phyloP scores from a whole-genome alignment of 2,329 filamentous ascomycete species.

The Aspergillus sp. region DNA sequence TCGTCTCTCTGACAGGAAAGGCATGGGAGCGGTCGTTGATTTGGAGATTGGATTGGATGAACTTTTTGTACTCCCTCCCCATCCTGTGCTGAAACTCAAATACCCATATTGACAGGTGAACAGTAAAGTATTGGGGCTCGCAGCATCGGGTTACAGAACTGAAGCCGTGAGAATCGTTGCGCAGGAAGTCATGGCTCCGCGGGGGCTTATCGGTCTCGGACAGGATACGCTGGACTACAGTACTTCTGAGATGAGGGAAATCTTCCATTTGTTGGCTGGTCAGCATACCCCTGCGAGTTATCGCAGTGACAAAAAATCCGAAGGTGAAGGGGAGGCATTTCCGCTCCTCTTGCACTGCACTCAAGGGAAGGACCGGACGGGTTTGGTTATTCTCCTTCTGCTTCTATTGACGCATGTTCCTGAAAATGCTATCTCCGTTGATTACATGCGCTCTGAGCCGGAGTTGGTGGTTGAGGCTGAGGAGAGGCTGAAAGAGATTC shows the following conservation, averaged over 20 bases:
- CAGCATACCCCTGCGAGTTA: neutral
- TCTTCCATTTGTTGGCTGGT: conserved; percentile 58
- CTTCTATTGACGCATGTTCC: conserved; percentile 58
- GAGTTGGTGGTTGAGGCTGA: conserved; percentile 57
- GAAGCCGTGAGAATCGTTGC: conserved; percentile 65
- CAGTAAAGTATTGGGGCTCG: conserved; percentile 57
- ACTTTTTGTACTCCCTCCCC: conserved; percentile 48
- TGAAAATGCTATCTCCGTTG: conserved; percentile 55
- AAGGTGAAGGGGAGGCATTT: conserved; percentile 40
- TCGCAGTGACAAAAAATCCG: neutral
- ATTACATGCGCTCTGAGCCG: conserved; percentile 62
- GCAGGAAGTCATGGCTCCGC: conserved; percentile 62
- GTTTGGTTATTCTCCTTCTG: conserved; percentile 61
- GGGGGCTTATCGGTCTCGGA: conserved; percentile 65
- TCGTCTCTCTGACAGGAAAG: conserved; percentile 68
- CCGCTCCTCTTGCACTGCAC: conserved; percentile 76
- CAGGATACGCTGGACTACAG: conserved; percentile 64
- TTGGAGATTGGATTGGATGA: conserved; percentile 60
- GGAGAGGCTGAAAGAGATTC: conserved; percentile 61
- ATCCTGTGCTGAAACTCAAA: too few species aligned
- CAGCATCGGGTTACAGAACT: conserved; percentile 59
- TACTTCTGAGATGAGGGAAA: conserved; percentile 56
- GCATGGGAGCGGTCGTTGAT: conserved; percentile 63
- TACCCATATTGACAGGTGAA: neutral
- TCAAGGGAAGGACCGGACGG: conserved; percentile 81